Percentiles rank a stretch among this genome's conserved stretches.
Conservation (phyloP, 495 filamentous ascomycete genomes). For the Penicillium pancosmium region DNA sequence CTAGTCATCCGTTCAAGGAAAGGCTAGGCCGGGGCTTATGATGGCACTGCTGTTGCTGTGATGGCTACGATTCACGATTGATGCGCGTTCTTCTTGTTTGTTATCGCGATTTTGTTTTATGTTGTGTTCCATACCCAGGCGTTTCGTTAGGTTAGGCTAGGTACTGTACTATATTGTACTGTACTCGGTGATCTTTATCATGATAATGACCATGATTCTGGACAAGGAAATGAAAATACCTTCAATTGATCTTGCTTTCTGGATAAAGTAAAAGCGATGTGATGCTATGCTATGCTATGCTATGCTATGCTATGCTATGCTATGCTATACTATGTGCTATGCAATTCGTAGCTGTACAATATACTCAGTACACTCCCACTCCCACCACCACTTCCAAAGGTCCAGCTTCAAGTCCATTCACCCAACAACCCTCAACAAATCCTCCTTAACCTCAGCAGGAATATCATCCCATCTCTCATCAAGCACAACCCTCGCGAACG, state of each 20-base stretch:
- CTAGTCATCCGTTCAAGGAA: no score
- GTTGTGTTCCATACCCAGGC: slow-evolving; percentile 22
- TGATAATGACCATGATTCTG: no score
- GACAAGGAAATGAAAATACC: not conserved
- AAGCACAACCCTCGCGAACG: slow-evolving; percentile 37
- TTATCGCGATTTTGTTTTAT: not conserved
- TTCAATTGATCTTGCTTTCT: not conserved
- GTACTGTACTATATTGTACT: no score
- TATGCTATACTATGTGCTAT: not conserved
- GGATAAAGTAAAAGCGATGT: not conserved
- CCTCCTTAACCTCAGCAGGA: slow-evolving; percentile 14
- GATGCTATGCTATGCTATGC: not conserved
- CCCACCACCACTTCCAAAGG: not conserved
- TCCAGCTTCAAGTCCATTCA: no score
- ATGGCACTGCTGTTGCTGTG: not conserved
- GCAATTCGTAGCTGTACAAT: not conserved
- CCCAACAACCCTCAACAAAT: slow-evolving; percentile 21
- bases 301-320: not conserved
- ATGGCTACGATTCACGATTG: slow-evolving; percentile 16
- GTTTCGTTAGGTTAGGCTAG: not conserved
- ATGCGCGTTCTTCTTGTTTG: not conserved
- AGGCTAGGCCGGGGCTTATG: no score
- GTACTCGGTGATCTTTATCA: no score
- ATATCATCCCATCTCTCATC: slow-evolving; percentile 39
- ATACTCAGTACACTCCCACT: not conserved